phyloP scores from a whole-genome alignment of 495 filamentous ascomycete genomes.

The Aspergillus leporis region DNA sequence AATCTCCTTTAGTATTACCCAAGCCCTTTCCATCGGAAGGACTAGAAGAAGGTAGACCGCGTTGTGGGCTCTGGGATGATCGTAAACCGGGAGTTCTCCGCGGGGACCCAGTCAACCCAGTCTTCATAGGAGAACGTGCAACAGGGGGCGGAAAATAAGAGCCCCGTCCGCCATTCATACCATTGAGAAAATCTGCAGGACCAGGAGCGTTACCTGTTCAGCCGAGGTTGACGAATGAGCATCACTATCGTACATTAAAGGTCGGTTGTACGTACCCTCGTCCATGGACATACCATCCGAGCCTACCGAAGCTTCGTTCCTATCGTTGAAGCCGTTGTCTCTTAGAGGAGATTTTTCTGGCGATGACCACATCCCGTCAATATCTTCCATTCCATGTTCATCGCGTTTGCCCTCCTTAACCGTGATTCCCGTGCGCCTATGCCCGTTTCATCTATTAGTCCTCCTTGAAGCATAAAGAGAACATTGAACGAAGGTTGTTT shows the following conservation, averaged over 20 bases:
- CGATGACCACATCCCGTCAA: conserved; percentile 86
- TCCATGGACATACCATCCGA: conserved; percentile 53
- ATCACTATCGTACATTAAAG: neutral
- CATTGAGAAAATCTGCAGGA: conserved; percentile 44
- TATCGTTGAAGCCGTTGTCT: conserved; percentile 34
- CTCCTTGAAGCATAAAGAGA: conserved; percentile 4
- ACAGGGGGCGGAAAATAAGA: conserved; percentile 36
- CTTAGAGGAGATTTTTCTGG: conserved; percentile 62
- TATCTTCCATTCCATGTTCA: conserved; percentile 86
- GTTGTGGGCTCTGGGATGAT: conserved; percentile 41
- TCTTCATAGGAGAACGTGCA: conserved; percentile 48
- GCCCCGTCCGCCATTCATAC: conserved; percentile 29
- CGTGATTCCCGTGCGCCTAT: conserved; percentile 79
- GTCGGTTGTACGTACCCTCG: conserved; percentile 35
- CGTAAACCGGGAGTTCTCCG: conserved; percentile 44
- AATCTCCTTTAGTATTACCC: conserved; percentile 18
- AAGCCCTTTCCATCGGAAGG: conserved; percentile 39
- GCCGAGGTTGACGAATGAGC: conserved; percentile 13
- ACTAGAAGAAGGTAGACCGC: conserved; percentile 36
- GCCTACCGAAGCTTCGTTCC: conserved; percentile 34
- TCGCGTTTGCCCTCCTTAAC: conserved; percentile 82
- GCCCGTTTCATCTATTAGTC: conserved; percentile 14
- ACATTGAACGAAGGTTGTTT: neutral
- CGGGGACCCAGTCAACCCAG: conserved; percentile 39
- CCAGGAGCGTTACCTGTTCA: conserved; percentile 40